Evolutionary conservation across 139 green algal genomes (phyloP).

Genomic region (Chlorella sp.): DNA sequence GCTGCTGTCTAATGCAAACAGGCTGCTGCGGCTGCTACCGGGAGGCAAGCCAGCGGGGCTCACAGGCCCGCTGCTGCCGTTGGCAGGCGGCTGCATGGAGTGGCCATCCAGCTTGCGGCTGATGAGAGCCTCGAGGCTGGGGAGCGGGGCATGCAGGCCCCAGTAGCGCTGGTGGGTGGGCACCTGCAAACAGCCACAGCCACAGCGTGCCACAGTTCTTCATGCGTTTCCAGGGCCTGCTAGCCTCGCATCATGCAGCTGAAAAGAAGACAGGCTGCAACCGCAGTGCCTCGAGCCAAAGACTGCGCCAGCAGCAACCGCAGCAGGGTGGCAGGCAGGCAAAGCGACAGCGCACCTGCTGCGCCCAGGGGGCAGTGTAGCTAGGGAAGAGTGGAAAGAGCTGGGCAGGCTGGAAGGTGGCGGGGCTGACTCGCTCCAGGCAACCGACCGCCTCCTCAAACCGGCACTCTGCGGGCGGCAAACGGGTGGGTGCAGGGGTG

Average conservation of each 20-base stretch:
- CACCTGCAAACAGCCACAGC: too few relatives aligned
- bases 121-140: conserved; percentile 38
- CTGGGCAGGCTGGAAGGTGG: conserved; percentile 70
- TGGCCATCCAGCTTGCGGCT: neutral
- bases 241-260: too few relatives aligned
- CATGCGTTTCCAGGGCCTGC: too few relatives aligned
- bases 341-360: neutral
- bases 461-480: conserved; percentile 40
- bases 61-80: neutral
- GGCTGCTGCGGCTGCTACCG: conserved; percentile 13
- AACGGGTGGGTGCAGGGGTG: too few relatives aligned
- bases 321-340: too few relatives aligned
- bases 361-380: conserved; percentile 46
- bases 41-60: neutral
- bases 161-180: conserved; percentile 56
- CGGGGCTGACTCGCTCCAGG: conserved; percentile 48
- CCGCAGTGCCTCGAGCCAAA: too few relatives aligned
- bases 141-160: conserved; percentile 61
- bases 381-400: conserved; percentile 72
- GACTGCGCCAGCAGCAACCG: neutral
- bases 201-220: too few relatives aligned
- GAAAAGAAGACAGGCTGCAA: too few relatives aligned
- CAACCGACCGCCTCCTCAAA: conserved; percentile 58
- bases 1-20: conserved; percentile 12
- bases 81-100: neutral